Evolutionary conservation across 352 stramenopile species (phyloP).

Genomic region (Hyaloperonospora arabidopsidis): DNA sequence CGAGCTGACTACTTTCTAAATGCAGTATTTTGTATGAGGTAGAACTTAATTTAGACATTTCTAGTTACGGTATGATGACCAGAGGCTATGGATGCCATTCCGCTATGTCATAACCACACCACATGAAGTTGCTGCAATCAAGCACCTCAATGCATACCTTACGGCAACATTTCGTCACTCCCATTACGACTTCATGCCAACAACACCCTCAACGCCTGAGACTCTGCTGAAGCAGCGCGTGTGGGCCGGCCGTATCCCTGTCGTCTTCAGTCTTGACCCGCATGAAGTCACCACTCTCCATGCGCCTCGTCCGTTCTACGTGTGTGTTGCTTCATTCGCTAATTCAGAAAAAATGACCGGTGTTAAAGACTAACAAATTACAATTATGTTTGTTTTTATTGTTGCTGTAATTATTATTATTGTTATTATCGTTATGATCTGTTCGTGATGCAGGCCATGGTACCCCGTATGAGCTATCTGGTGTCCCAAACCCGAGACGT

Average conservation of each 20-base stretch:
- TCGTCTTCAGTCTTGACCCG: slow-evolving; percentile 65
- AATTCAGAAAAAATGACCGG: neutral
- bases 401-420: neutral
- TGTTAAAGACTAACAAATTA: no score
- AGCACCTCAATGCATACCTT: neutral
- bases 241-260: slow-evolving; percentile 60
- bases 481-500: slow-evolving; percentile 62
- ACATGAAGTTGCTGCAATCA: neutral
- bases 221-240: slow-evolving; percentile 30
- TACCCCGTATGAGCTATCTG: slow-evolving; percentile 77
- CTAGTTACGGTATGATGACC: neutral
- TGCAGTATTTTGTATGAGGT: no score
- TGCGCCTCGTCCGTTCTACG: slow-evolving; percentile 70
- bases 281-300: slow-evolving; percentile 78
- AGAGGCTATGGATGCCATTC: neutral
- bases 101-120: neutral
- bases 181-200: slow-evolving; percentile 3
- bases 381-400: neutral
- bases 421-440: no score
- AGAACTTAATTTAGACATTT: no score
- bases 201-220: slow-evolving; percentile 2
- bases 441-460: slow-evolving; percentile 43
- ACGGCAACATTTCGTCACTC: neutral
- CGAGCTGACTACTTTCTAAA: no score
- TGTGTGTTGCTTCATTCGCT: slow-evolving; percentile 19